These are phyloP conservation scores for Aspergillus panamensis DNA, from an alignment of 495 filamentous ascomycete species.

Conservation along the genomic window DNA sequence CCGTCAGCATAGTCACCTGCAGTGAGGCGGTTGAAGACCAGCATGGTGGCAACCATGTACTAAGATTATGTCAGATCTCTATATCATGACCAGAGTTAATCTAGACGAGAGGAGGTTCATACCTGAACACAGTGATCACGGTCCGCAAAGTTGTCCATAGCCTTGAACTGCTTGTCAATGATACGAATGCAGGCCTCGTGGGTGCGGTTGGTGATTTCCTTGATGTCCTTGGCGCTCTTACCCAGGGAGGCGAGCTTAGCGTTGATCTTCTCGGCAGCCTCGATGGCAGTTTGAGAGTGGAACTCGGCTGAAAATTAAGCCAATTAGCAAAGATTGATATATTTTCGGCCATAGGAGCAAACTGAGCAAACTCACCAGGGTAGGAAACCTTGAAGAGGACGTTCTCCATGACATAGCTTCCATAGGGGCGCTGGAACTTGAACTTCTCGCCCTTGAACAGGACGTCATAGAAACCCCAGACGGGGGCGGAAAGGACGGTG, in stretches of 20 bases:
- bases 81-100: background rate
- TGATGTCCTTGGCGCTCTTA: slow-evolving; percentile 93
- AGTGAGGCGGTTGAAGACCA: slow-evolving; percentile 86
- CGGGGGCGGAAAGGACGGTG: slow-evolving; percentile 87
- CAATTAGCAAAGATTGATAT: slow-evolving; percentile 4
- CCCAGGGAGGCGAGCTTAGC: slow-evolving; percentile 74
- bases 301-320: slow-evolving; percentile 67
- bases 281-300: slow-evolving; percentile 97
- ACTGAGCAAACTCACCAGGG: slow-evolving; percentile 57
- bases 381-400: slow-evolving; percentile 99
- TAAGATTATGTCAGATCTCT: slow-evolving; percentile 21
- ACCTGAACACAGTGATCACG: slow-evolving; percentile 97
- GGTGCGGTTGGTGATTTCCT: slow-evolving; percentile 86
- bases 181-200: slow-evolving; percentile 98
- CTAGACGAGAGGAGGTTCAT: slow-evolving; percentile 6
- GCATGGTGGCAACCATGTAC: slow-evolving; percentile 97
- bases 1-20: slow-evolving; percentile 91
- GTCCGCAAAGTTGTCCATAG: slow-evolving; percentile 99
- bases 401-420: slow-evolving; percentile 99
- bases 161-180: slow-evolving; percentile 99
- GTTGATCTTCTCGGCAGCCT: slow-evolving; percentile 85
- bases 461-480: slow-evolving; percentile 98
- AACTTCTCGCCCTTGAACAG: slow-evolving; percentile 95
- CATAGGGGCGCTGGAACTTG: slow-evolving; percentile 91
- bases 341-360: background rate